phyloP scores from a whole-genome alignment of 192 early-diverging fungal species.

The Backusella morwellensis region DNA sequence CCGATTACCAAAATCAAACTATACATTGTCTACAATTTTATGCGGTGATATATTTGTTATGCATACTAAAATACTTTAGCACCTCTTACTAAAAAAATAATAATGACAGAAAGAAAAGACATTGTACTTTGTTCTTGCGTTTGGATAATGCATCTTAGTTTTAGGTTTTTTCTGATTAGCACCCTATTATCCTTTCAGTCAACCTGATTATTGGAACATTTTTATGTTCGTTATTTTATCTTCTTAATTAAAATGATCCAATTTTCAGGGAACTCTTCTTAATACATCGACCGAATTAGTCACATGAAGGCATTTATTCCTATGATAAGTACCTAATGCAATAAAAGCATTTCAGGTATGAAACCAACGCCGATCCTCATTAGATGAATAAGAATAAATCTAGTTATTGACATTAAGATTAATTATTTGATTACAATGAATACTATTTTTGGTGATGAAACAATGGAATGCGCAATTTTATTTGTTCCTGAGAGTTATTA shows the following conservation, averaged over 20 bases:
- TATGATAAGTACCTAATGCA: too few species aligned
- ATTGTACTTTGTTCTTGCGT: too few species aligned
- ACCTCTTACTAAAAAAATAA: background rate
- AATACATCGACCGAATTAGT: background rate
- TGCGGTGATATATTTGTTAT: too few species aligned
- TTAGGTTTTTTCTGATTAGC: background rate
- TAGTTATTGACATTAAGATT: background rate
- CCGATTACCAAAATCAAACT: too few species aligned
- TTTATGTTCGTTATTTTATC: too few species aligned
- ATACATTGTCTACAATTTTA: too few species aligned
- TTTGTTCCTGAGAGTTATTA: background rate
- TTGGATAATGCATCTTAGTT: background rate
- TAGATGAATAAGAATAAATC: background rate
- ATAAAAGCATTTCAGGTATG: too few species aligned
- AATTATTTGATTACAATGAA: background rate
- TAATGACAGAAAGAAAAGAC: background rate
- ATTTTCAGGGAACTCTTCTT: background rate
- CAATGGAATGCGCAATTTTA: background rate
- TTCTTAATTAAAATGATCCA: background rate
- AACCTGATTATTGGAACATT: background rate
- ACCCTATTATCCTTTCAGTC: background rate
- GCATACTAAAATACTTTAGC: too few species aligned
- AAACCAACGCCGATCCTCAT: too few species aligned
- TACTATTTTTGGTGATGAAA: background rate
- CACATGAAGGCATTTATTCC: background rate